Base-by-base conservation (phyloP, 176 grass and related monocot genomes). In the Aegilops tauschii region DNA sequence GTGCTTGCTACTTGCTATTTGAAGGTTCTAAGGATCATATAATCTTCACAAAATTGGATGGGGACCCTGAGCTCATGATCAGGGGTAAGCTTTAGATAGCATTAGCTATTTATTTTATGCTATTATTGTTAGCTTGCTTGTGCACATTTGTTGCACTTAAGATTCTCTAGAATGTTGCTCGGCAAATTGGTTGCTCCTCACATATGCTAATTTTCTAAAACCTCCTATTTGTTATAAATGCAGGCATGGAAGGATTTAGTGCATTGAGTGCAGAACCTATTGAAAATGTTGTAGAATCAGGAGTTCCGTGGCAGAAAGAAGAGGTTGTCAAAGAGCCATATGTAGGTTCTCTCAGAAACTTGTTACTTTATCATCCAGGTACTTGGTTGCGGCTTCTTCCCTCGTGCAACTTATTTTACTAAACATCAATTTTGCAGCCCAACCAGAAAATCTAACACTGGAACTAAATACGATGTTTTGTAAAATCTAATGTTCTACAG, bases 351-450 rank as follows among this genome's bases (percentile, higher is more conserved):
- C 74, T 92, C 49, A 95, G 87, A 90, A 93, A 92, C 69, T 87
- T 89, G 50, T 70, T 94, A 87, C 77, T 95, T 80, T 82, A 69
- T 76, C 62, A 88, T 85, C 93, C 89, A 93, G 91, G 93, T 98
- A 89, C 47, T 64, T 71, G 59, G 20, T 75, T 91, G 21, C 12
- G 80, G 12, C 35, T 69, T 52, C 21, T 81, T 47, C 30, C 17
- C 77, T 71, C 9, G 64, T 77, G 59, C 37, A 91, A 35, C 13
- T 67, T 61, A 65, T 61, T 62, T 40, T 78, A 37, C 28, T 73
- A 61, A 56, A 45, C 73, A 88, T 78, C 80, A 67, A 34, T 17
- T 42, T 74, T 73, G 5, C 52, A 70, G 10, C 18, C 40, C 83
- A 85, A 82, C n/a, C 35, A 65, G 79, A 73, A n/a, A 39, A 29